Evolutionary conservation across 148 eudicot species (phyloP).

Genomic region (Fagopyrum homotropicum): DNA sequence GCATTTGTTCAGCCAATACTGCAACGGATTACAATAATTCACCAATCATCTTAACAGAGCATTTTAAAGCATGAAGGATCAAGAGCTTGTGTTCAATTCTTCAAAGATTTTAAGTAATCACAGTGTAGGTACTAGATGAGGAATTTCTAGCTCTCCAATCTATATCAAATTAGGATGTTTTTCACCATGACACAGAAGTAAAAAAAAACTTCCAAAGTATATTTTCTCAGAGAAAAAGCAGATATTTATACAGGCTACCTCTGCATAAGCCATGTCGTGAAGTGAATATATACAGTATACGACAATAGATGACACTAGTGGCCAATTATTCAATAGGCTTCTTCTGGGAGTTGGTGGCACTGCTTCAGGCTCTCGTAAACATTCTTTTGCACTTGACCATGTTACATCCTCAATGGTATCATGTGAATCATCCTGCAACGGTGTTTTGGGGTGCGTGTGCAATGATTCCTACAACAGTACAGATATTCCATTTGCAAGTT

Average conservation of each 20-base stretch:
- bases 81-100: no score
- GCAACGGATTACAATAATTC: no score
- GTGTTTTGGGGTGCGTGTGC: constrained; percentile 42
- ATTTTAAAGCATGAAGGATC: no score
- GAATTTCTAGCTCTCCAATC: not conserved
- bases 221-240: not conserved
- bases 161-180: not conserved
- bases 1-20: no score
- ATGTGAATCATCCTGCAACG: constrained; percentile 23
- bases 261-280: constrained; percentile 88
- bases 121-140: not conserved
- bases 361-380: constrained; percentile 17
- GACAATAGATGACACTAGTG: constrained; percentile 72
- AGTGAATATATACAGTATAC: constrained; percentile 82
- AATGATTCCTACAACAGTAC: constrained; percentile 56
- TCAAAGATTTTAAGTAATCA: not conserved
- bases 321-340: constrained; percentile 74
- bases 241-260: constrained; percentile 32
- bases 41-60: no score
- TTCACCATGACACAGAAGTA: not conserved
- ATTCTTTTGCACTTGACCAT: constrained; percentile 10
- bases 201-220: not conserved
- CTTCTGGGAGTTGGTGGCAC: constrained; percentile 18
- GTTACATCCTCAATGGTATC: constrained; percentile 39
- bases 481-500: not conserved